Evolutionary conservation across 257 asterid species (phyloP).

Genomic region (Handroanthus guayacan): DNA sequence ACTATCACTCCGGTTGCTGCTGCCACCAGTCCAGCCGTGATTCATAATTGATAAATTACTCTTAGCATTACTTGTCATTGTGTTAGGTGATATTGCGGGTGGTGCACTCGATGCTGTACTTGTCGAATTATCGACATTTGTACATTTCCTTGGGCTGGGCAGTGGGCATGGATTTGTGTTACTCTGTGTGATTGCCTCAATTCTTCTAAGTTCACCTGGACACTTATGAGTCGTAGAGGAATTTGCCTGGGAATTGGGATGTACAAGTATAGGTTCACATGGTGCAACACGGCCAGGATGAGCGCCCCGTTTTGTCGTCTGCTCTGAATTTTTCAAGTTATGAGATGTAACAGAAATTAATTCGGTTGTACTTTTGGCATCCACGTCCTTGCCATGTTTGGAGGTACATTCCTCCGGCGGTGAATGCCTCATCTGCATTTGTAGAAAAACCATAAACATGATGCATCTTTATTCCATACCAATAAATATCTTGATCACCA

Average conservation of each 20-base stretch:
- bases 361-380: conserved; percentile 30
- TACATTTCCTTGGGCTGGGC: conserved; percentile 39
- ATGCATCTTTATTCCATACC: neutral
- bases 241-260: conserved; percentile 26
- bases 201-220: conserved; percentile 35
- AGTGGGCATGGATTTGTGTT: conserved; percentile 30
- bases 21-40: conserved; percentile 49
- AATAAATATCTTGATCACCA: neutral
- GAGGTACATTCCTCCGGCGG: conserved; percentile 37
- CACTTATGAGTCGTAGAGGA: conserved; percentile 28
- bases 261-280: conserved; percentile 28
- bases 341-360: conserved; percentile 44
- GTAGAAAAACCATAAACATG: neutral
- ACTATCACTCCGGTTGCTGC: conserved; percentile 63
- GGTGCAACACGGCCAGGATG: conserved; percentile 41
- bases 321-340: conserved; percentile 40
- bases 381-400: conserved; percentile 32
- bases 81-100: conserved; percentile 37
- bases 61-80: conserved; percentile 37
- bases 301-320: conserved; percentile 23
- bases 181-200: conserved; percentile 24
- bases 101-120: conserved; percentile 29
- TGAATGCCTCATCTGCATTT: conserved; percentile 51
- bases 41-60: conserved; percentile 35
- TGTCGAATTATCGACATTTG: conserved; percentile 24